A percentile compares a stretch with the other conserved stretches of the same genome.
Conservation (phyloP, 2,329 filamentous ascomycete genomes). For the Fusarium kyushuense region DNA sequence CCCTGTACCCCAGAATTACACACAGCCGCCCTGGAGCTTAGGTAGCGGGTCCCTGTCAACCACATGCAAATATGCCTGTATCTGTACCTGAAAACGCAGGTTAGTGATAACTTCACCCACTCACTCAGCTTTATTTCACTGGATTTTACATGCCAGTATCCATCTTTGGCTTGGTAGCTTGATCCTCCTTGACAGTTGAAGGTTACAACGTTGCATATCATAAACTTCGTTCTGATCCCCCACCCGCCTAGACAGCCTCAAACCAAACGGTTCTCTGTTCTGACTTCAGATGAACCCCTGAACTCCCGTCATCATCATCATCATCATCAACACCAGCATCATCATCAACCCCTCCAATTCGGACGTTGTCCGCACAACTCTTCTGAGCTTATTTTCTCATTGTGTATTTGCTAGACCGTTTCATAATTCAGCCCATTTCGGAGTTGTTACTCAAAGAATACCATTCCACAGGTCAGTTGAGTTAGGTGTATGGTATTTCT, state of each 20-base stretch:
- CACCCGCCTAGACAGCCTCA: constrained; percentile 10
- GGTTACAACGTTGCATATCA: constrained; percentile 16
- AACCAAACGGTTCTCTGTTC: constrained; percentile 26
- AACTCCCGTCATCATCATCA: constrained; percentile 23
- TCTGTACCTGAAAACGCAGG: constrained; percentile 19
- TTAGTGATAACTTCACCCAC: constrained; percentile 35
- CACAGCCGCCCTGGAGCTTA: constrained; percentile 7
- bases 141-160: constrained; percentile 23
- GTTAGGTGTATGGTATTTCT: not conserved
- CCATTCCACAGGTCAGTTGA: constrained; percentile 31
- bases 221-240: constrained; percentile 10
- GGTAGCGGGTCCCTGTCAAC: constrained; percentile 16
- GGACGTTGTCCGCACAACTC: constrained; percentile 41
- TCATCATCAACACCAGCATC: constrained; percentile 20
- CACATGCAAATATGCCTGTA: constrained; percentile 35
- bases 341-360: constrained; percentile 25
- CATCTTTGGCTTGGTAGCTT: not conserved
- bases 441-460: constrained; percentile 27
- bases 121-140: constrained; percentile 10
- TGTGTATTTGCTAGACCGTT: constrained; percentile 22
- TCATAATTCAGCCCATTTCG: constrained; percentile 16
- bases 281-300: constrained; percentile 23
- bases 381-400: constrained; percentile 19
- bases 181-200: constrained; percentile 3
- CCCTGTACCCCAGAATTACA: constrained; percentile 39